Evolutionary conservation across 2,329 filamentous ascomycete genomes (phyloP), one percentile per base, ranked within the genome.

Genomic region (Xylaria sp.): DNA sequence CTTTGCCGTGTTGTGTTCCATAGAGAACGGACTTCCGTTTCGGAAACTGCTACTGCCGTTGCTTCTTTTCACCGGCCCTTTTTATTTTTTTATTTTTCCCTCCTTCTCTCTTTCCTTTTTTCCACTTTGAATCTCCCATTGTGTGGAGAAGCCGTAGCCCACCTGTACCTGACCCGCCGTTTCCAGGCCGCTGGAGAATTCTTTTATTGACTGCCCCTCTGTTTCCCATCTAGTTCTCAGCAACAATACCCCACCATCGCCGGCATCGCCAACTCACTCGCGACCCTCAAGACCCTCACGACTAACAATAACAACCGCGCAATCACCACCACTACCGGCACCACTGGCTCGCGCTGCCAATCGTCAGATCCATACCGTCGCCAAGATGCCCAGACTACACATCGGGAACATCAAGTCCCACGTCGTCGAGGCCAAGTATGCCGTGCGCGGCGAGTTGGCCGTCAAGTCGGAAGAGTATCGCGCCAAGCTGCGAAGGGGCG

Each of bases 381-480:
- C 37, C 52, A 72, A 61, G 31, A 80, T 80, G 78, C 73, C 74
- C 66, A 84, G 85, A 68, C 86, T 99, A 75, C 92, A 87, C 76
- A 85, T 92, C 77, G 87, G 93, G 82, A 97, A 96, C 85, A 97
- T 99, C 86, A 99, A 98, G 85, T 93, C 90, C 59, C 88, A 96
- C 81, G 89, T 98, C 74, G 90, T 91, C 79, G 89, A 90, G 71
- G 96, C 96, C 78, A 91, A 97, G 84, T 99, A 99, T 84, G 96
- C 96, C 75, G 96, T 99, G 66, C 93, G 96, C 76, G 96, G 96
- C 78, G 96, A 98, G 83, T 89, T 99, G 73, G 95, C 96, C 67
- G 92, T 97, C 80, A 94, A 93, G 84, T 96, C 94, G 15, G 96
- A 99, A 84, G 88, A 94, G 82, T 97, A 95, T 84, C 91, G 95